Conservation (phyloP, 176 grass and related monocot species). For the Thinopyrum elongatum region DNA sequence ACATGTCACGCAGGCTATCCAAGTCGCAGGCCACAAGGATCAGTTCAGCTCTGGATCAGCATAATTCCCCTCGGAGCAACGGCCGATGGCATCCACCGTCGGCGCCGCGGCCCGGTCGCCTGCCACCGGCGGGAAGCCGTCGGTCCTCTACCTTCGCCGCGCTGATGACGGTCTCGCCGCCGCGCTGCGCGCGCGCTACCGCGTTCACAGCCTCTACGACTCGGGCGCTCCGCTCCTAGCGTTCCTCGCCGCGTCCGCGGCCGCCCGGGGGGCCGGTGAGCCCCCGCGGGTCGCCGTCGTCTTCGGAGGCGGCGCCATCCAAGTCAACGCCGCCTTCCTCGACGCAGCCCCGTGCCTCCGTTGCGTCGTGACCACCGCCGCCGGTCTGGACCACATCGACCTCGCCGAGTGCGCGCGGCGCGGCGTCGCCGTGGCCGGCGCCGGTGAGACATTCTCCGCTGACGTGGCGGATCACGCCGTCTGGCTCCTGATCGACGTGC, state of each 20-base stretch:
- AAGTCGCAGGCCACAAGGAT: neutral
- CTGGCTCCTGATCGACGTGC: slow-evolving; percentile 35
- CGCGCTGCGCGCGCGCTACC: neutral
- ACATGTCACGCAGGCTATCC: neutral
- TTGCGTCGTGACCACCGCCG: slow-evolving; percentile 31
- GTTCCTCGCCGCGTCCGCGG: slow-evolving; percentile 18
- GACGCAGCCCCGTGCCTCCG: slow-evolving; percentile 13
- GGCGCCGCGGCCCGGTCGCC: neutral
- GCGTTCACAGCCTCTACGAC: slow-evolving; percentile 15
- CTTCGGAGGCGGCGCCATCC: neutral
- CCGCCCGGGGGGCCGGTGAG: neutral
- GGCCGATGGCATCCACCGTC: neutral
- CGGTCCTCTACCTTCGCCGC: slow-evolving; percentile 20
- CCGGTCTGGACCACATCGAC: slow-evolving; percentile 43
- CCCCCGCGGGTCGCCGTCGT: slow-evolving; percentile 19
- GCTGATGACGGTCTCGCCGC: neutral
- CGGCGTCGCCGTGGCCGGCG: slow-evolving; percentile 27
- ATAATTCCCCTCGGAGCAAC: neutral
- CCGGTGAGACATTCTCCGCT: neutral
- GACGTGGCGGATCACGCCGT: slow-evolving; percentile 58
- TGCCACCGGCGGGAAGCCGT: neutral
- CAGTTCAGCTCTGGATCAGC: neutral
- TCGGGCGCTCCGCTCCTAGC: neutral
- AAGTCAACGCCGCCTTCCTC: slow-evolving; percentile 22
- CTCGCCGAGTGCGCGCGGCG: slow-evolving; percentile 36